Evolutionary conservation across 2,329 filamentous ascomycete genomes (phyloP).

Genomic region (Diplodia scrobiculata): DNA sequence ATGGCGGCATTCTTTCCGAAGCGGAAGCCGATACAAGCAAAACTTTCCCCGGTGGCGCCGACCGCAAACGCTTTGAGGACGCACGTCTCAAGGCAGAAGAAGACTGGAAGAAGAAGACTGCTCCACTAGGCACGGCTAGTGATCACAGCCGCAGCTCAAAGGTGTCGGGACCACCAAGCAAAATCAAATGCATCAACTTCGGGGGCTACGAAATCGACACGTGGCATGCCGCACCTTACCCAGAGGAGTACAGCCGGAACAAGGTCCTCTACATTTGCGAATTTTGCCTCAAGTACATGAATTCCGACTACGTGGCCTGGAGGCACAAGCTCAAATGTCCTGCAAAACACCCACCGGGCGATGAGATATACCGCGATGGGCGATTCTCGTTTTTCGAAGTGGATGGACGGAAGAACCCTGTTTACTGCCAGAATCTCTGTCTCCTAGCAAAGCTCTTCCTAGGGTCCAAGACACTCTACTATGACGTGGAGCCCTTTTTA

Average conservation of each 20-base stretch:
- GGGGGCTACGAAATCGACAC: slow-evolving; percentile 98
- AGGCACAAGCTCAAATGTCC: slow-evolving; percentile 93
- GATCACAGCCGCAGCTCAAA: slow-evolving; percentile 70
- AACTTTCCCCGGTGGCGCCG: slow-evolving; percentile 77
- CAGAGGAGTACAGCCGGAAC: slow-evolving; percentile 96
- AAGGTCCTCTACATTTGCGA: slow-evolving; percentile 98
- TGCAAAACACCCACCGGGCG: slow-evolving; percentile 92
- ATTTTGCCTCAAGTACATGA: slow-evolving; percentile 99
- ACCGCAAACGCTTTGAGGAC: slow-evolving; percentile 84
- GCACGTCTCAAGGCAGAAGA: slow-evolving; percentile 90
- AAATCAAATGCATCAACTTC: slow-evolving; percentile 98
- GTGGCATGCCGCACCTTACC: slow-evolving; percentile 97
- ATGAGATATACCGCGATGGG: slow-evolving; percentile 93
- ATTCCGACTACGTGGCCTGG: slow-evolving; percentile 97
- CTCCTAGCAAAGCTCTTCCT: slow-evolving; percentile 94
- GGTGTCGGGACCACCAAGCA: slow-evolving; percentile 80
- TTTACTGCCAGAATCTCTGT: slow-evolving; percentile 98
- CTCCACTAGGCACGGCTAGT: slow-evolving; percentile 66
- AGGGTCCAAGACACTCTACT: slow-evolving; percentile 98
- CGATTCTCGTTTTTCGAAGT: slow-evolving; percentile 96
- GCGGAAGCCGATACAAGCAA: slow-evolving; percentile 86
- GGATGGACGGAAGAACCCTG: slow-evolving; percentile 91
- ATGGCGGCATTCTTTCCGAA: slow-evolving; percentile 89
- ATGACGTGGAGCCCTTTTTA: slow-evolving; percentile 94
- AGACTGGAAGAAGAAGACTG: slow-evolving; percentile 74